phyloP scores from a whole-genome alignment of 805 yeast species.

The Barnettozyma siamensis region DNA sequence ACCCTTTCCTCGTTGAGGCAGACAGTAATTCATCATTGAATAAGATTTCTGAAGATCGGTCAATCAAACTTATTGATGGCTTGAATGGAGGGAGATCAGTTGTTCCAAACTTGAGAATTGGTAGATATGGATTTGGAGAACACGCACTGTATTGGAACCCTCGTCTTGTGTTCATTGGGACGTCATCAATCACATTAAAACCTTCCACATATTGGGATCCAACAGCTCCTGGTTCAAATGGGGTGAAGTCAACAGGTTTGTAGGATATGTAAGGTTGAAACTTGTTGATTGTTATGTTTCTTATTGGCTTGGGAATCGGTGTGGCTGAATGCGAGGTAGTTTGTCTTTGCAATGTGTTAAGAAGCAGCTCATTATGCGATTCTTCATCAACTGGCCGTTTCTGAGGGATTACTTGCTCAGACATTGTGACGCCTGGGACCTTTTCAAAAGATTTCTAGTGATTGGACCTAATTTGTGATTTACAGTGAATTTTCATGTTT shows the following conservation, averaged over 20 bases:
- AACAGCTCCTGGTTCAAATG: constrained; percentile 8
- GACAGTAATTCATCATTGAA: constrained; percentile 33
- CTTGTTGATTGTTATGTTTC: constrained; percentile 12
- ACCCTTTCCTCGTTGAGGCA: constrained; percentile 64
- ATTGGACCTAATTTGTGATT: too few species aligned
- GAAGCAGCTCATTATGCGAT: too few species aligned
- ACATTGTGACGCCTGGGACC: not conserved
- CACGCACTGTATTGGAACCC: constrained; percentile 82
- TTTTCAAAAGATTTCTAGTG: too few species aligned
- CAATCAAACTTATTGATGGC: constrained; percentile 58
- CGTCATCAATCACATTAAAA: constrained; percentile 58
- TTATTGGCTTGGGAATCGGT: not conserved
- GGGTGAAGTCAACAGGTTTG: constrained; percentile 17
- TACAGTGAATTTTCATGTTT: too few species aligned
- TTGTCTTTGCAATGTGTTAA: too few species aligned
- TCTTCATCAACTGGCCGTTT: constrained; percentile 3
- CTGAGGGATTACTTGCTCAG: constrained; percentile 5
- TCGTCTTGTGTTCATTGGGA: constrained; percentile 63
- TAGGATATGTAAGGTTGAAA: constrained; percentile 22
- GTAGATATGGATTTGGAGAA: constrained; percentile 57
- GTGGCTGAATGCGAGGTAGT: not conserved
- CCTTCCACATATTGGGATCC: constrained; percentile 8
- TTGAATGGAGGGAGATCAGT: constrained; percentile 67
- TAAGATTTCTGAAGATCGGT: constrained; percentile 55
- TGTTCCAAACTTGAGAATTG: constrained; percentile 56